Evolutionary conservation across 169 alveolate genomes (phyloP).

Genomic region (Cystoisospora suis): DNA sequence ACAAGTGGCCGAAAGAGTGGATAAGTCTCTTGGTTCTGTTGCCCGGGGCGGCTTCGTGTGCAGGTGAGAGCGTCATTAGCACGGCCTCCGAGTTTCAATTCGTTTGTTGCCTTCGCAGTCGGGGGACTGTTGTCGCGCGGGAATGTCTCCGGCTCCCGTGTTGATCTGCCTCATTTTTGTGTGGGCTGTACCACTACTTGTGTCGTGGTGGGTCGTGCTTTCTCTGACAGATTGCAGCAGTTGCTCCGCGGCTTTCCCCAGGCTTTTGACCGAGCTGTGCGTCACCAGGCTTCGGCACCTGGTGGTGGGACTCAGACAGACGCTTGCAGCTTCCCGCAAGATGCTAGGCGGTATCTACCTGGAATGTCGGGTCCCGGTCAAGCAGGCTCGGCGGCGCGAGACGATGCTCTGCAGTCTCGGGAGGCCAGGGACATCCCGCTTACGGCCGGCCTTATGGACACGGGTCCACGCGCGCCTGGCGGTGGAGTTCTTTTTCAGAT

Average conservation of each 20-base stretch:
- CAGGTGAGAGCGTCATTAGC: neutral
- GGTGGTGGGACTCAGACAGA: neutral
- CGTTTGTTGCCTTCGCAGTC: neutral
- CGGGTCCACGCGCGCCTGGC: neutral
- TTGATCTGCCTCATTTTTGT: no score
- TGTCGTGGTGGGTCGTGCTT: neutral
- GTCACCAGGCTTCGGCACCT: neutral
- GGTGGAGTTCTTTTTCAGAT: neutral
- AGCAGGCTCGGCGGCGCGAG: neutral
- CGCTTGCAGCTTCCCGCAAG: neutral
- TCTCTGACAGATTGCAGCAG: conserved; percentile 29
- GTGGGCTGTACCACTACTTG: neutral
- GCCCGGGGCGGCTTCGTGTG: neutral
- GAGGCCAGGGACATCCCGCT: neutral
- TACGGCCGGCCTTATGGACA: neutral
- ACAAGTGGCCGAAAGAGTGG: no score
- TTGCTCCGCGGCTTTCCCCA: conserved; percentile 4
- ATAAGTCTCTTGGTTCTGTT: no score
- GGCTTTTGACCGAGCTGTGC: conserved; percentile 20
- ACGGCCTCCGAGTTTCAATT: neutral
- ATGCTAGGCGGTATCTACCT: neutral
- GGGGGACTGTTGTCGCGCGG: neutral
- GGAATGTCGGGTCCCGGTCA: neutral
- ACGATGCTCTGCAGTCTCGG: neutral
- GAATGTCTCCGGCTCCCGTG: neutral